Evolutionary conservation across 805 yeast species (phyloP), one percentile per base, ranked within the genome.

Genomic region (Candida wancherniae): DNA sequence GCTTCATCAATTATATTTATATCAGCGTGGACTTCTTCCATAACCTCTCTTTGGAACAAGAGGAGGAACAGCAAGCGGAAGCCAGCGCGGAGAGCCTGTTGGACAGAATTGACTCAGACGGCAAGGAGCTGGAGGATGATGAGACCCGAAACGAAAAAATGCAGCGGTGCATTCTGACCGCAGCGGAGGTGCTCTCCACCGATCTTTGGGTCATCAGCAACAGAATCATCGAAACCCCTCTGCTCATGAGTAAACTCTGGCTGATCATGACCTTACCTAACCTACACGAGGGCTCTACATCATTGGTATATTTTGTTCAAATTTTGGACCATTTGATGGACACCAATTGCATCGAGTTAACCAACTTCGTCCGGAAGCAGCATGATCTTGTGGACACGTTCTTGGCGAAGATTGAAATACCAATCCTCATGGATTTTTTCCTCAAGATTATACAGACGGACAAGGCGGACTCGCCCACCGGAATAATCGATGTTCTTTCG

Each of bases 371-470:
- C 26, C 58, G 85, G 31, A 65, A 74, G 19, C 87, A 83, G 51
- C 69, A 74, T 1, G 64, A 70, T 44, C 63, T 92, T 37, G 95
- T 87, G 20, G 84, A 80, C 46, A 72, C 84, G 39, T 86, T 90
- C 53, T 65, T 90, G 57, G 71, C 71, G 33, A 95, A 90, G 57
- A 77, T 92, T 37, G 96, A 87, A 48, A 84, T 88, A 37, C 96
- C 97, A 3, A 87, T 95, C 29, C 59, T 92, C 36, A 88, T 90
- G 88, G 98, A 92, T 58, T 85, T 90, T 48, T 61, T 92, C 35
- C 65, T 92, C 34, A 83, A 90, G 53, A 80, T 92, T 13, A 84
- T 92, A 18, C 87, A 94, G 28, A 84, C 97, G 0, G 98, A 92
- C 60, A 88, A 85, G 57, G 82, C 90, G 2, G 95, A 86, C 45